Evolutionary conservation across 768 basidiomycete genomes (phyloP).

Genomic region (Auriscalpium orientale): DNA sequence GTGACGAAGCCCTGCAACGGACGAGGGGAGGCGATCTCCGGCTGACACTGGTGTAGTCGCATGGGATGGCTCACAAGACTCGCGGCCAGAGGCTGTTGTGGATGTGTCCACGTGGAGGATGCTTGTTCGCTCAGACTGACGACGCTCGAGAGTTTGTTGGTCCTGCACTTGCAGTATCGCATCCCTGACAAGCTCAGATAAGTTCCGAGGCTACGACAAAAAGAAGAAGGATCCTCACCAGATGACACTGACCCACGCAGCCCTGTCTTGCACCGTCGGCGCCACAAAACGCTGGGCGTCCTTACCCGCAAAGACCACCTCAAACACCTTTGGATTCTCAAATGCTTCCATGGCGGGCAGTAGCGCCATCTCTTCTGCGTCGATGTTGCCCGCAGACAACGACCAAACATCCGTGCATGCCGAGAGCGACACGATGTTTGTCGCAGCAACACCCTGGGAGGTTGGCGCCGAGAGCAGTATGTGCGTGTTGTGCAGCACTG

Average conservation of each 20-base stretch:
- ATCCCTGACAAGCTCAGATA: constrained; percentile 37
- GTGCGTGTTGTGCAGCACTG: constrained; percentile 28
- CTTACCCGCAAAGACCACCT: constrained; percentile 50
- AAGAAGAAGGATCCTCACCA: constrained; percentile 40
- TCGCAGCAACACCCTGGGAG: constrained; percentile 30
- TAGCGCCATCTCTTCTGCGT: constrained; percentile 34
- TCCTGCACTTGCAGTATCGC: constrained; percentile 38
- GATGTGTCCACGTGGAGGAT: not conserved
- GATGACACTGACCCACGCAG: constrained; percentile 67
- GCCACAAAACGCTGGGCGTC: constrained; percentile 56
- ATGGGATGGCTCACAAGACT: not conserved
- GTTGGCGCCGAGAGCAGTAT: constrained; percentile 43
- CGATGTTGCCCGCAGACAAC: constrained; percentile 34
- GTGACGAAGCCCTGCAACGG: constrained; percentile 14
- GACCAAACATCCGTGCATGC: constrained; percentile 62
- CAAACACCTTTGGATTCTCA: constrained; percentile 49
- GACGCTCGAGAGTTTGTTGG: constrained; percentile 14
- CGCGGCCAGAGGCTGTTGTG: not conserved
- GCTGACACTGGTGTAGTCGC: not conserved
- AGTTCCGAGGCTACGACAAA: not conserved
- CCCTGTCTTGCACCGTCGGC: constrained; percentile 51
- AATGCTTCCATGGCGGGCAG: constrained; percentile 31
- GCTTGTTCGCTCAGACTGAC: not conserved
- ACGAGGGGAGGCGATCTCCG: constrained; percentile 1
- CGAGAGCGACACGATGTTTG: constrained; percentile 40